Base-by-base conservation (phyloP, 2,329 filamentous ascomycete species). In the Metarhizium anisopliae region DNA sequence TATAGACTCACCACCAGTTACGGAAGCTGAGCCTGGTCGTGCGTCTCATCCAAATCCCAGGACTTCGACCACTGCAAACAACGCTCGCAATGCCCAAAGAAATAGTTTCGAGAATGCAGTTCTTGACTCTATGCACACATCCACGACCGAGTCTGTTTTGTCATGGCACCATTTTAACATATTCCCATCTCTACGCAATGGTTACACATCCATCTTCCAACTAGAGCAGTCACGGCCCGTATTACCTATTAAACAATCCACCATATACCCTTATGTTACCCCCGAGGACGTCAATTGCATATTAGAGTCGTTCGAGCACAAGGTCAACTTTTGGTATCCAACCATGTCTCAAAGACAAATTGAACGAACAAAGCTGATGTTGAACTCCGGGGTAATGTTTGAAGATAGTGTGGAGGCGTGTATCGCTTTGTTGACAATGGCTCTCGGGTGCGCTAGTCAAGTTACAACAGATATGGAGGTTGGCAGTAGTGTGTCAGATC, bases 261-360 rank as follows among this genome's bases (percentile, higher is more conserved):
- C 68, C 8, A 69, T 74, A 57, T 70, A 71, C 25, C 78, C 76
- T 0, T 76, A 74, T 43, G 67, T 75, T 5, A 70, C 70, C 1
- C 60, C 69, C 0, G 65, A 70, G 1, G 77, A 79, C 6, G 63
- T 79, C 2, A 68, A 72, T 16, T 62, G 63, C 0, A 72, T 77
- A 5, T 61, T 79, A 0, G 63, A 68, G 1, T 70, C 74, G 0
- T 81, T 81, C 50, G 70, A 77, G 57, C 63, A 65, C 2, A 73
- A 70, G 38, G 67, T 79, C 47, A 81, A 80, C 62, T 79, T 79
- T 51, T 80, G 76, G 75, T 80, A 80, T 55, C 78, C 77, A 0
- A 77, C 75, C 6, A 71, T 78, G 66, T 75, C 76, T 0, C 68
- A 68, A 47, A 56, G 59, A 0, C 75, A 73, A 30, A 61, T 77